These are phyloP conservation scores for Mayamaea pseudoterrestris DNA, from an alignment of 108 stramenopile genomes.

Conservation along the genomic window DNA sequence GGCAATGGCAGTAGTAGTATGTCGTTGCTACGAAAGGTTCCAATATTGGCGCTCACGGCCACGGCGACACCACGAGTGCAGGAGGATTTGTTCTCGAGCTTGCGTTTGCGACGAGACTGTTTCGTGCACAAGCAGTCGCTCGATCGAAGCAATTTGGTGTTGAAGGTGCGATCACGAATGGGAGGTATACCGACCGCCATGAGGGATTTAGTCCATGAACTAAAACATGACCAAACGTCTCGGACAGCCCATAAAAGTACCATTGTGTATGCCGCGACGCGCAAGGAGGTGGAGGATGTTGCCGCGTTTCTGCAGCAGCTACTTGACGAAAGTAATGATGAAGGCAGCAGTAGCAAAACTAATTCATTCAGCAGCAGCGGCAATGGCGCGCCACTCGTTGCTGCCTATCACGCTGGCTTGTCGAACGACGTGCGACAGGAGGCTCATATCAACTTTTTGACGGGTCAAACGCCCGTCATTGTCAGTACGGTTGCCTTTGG, in stretches of 20 bases:
- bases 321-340: conserved; percentile 1
- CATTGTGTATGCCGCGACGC: conserved; percentile 72
- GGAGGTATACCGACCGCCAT: conserved; percentile 27
- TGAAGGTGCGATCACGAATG: conserved; percentile 49
- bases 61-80: conserved; percentile 86
- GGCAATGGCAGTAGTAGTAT: conserved; percentile 8
- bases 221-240: conserved; percentile 1
- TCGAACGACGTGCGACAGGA: conserved; percentile 23
- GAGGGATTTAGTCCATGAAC: conserved; percentile 7
- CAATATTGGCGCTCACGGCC: conserved; percentile 86
- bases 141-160: conserved; percentile 84
- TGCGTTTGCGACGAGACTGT: conserved; percentile 44
- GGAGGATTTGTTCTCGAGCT: conserved; percentile 40
- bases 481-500: conserved; percentile 96
- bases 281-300: conserved; percentile 33
- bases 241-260: no score
- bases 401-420: conserved; percentile 83
- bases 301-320: conserved; percentile 18
- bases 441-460: conserved; percentile 69
- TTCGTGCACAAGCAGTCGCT: conserved; percentile 52
- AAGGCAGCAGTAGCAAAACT: no score
- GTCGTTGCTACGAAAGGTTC: conserved; percentile 24
- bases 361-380: not conserved
- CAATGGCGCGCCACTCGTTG: conserved; percentile 2
- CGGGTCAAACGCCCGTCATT: conserved; percentile 62